Evolutionary conservation across 1,284 basidiomycete genomes (phyloP).

Genomic region (Naganishia sp.): DNA sequence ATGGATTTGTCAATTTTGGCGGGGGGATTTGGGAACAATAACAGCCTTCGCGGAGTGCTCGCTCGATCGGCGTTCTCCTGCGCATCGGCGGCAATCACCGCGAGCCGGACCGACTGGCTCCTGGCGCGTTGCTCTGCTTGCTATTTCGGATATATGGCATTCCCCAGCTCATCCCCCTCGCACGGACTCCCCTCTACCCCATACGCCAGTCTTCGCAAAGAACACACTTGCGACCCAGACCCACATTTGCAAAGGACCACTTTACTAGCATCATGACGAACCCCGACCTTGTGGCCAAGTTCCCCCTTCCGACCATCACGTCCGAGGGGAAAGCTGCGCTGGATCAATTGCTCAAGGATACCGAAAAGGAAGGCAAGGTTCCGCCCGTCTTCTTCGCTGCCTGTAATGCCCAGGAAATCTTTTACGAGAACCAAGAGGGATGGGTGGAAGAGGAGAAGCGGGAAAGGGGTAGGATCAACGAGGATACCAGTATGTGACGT

Average conservation of each 20-base stretch:
- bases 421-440: slow-evolving; percentile 42
- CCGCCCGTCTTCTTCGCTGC: slow-evolving; percentile 43
- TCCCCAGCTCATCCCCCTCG: too few relatives aligned
- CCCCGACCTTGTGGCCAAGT: not conserved
- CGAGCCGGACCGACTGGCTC: too few relatives aligned
- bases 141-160: too few relatives aligned
- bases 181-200: too few relatives aligned
- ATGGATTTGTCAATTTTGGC: too few relatives aligned
- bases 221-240: too few relatives aligned
- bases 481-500: slow-evolving; percentile 42
- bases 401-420: slow-evolving; percentile 41
- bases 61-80: too few relatives aligned
- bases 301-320: slow-evolving; percentile 34
- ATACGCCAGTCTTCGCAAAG: too few relatives aligned
- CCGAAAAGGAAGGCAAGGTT: slow-evolving; percentile 33
- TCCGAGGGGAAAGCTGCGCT: slow-evolving; percentile 36
- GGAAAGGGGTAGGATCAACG: slow-evolving; percentile 38
- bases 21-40: too few relatives aligned
- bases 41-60: not conserved
- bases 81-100: too few relatives aligned
- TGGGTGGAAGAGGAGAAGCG: slow-evolving; percentile 41
- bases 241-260: too few relatives aligned
- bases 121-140: too few relatives aligned
- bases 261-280: slow-evolving; percentile 5
- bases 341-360: slow-evolving; percentile 36